phyloP scores from a whole-genome alignment of 352 stramenopile species.

The Nothophytophthora sp. region DNA sequence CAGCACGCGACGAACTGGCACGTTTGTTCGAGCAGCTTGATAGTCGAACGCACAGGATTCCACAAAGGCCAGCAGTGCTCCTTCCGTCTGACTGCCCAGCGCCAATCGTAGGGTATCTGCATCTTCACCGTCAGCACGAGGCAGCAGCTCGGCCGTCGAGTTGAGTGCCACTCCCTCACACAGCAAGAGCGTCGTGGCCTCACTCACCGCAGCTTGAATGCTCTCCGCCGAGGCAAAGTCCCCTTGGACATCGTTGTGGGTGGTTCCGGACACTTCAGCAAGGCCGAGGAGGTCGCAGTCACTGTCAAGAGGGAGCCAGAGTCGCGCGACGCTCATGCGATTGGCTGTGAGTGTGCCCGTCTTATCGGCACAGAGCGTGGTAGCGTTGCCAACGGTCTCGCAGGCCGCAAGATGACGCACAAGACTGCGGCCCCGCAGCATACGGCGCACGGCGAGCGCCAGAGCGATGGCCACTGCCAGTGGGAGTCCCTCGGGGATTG shows the following conservation, averaged over 20 bases:
- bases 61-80: constrained; percentile 42
- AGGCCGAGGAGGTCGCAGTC: constrained; percentile 12
- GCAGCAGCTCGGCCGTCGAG: constrained; percentile 79
- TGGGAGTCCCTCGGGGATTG: constrained; percentile 91
- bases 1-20: constrained; percentile 39
- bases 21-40: constrained; percentile 14
- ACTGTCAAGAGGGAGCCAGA: constrained; percentile 41
- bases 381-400: constrained; percentile 97
- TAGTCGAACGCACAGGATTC: constrained; percentile 34
- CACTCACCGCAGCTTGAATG: constrained; percentile 4
- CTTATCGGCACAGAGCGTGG: constrained; percentile 97
- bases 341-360: constrained; percentile 97
- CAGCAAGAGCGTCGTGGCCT: constrained; percentile 33
- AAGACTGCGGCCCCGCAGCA: constrained; percentile 96
- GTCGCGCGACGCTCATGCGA: constrained; percentile 93
- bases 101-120: constrained; percentile 17
- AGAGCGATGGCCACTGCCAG: constrained; percentile 90
- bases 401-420: constrained; percentile 96
- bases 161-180: constrained; percentile 82
- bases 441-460: constrained; percentile 92
- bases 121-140: constrained; percentile 13
- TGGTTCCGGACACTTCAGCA: neutral
- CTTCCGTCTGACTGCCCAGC: constrained; percentile 52
- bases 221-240: constrained; percentile 13
- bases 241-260: neutral